Base-by-base conservation (phyloP, 495 filamentous ascomycete genomes). In the Podospora tetraspora region DNA sequence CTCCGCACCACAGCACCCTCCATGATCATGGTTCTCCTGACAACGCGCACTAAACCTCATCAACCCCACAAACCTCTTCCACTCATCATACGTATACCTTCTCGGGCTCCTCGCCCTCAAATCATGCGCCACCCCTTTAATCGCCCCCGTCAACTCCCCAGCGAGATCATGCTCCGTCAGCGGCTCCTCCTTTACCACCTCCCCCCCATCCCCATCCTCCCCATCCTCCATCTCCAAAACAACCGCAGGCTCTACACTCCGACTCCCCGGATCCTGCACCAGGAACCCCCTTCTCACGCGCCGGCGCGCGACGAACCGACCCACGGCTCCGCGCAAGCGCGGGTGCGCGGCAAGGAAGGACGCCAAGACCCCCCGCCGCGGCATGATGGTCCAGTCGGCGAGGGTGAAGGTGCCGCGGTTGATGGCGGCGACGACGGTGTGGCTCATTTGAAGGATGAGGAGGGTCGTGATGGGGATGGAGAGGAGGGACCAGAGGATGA, bases 401-500 rank as follows among this genome's bases (percentile, higher is more conserved):
- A 92, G 29, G 72, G 82, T 90, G 56, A 88, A 80, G 0, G 89
- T 91, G 1, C 87, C 73, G 37, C 90, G 85, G 66, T 84, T 85
- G 66, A 92, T 82, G 11, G 79, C 81, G 27, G 84, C 82, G 66
- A 93, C 83, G 58, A 93, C 84, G 0, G 87, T 91, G 66, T 86
- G 83, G 22, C 86, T 84, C 83, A 94, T 89, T 68, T 89, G 87
- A 57, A 85, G 87, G 62, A 94, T 88, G 16, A 94, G 83, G 56
- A 92, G 87, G 0, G 91, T 94, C 72, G 93, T 84, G 19, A 88
- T 85, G 1, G 91, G 91, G 0, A 94, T 84, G 12, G 91, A 90
- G 21, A 93, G 80, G 3, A 94, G 78, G 19, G 88, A 89, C 92
- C 92, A 96, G 63, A 93, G 82, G 7, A 96, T 85, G 76, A 94